Evolutionary conservation across 148 eudicot species (phyloP), one percentile per base, ranked within the genome.

Genomic region (Rhododendron kiyosumense): DNA sequence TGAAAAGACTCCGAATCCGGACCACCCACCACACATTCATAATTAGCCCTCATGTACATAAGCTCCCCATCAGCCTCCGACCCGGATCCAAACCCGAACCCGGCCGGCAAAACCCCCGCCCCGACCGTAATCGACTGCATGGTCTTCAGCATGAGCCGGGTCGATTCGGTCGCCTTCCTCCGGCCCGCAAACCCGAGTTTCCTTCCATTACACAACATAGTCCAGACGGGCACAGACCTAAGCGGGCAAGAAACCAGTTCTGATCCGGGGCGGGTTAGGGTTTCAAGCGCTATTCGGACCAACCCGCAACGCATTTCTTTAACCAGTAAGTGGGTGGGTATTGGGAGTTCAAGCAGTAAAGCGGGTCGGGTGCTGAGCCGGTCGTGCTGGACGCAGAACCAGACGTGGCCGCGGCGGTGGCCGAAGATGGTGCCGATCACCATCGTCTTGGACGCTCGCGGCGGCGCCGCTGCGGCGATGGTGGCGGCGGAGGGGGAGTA

Each of bases 21-120:
- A 6, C 95, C 92, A 0, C 99, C 99, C 24, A 95, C 89, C 22
- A 95, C 91, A 86, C 94, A 95, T 82, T 96, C 99, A 77, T 95
- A 96, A 84, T 92, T 95, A 6, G 97, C 98, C 85, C 99, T 87
- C 99, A 96, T 96, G 46, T 96, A 96, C 97, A 96, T 91, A 11
- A 94, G 63, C 79, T 95, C 98, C 1, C 71, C 87, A 26, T 78
- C 82, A 3, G 17, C 51, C 83, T 85, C 88, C 18, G 84, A 38
- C 30, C 86, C 89, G 43, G 84, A 71, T 71, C 76, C 76, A 17
- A 71, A 85, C 78, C 87, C 90, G 20, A 51, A 59, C 84, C 90
- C 88, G 28, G 84, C 49, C 0, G 95, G 95, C 6, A 96, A 89
- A 2, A 96, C 97, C 0, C 99, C 99, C 0, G 99, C 99, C 5